Conservation (phyloP, 2,329 filamentous ascomycete species). For the Phialophora chinensis region DNA sequence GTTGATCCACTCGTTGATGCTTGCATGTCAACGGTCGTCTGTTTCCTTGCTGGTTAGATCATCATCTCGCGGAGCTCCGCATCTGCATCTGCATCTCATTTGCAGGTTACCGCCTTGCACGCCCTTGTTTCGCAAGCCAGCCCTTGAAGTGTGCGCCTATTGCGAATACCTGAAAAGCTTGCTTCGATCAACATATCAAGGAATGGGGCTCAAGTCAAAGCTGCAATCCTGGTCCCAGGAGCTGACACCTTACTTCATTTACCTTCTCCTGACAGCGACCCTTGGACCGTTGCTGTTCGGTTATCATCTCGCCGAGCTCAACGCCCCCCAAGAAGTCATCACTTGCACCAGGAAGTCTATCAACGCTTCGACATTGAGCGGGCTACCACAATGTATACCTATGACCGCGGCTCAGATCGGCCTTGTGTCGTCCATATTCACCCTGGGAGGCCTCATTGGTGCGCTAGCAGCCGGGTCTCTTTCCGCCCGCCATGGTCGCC, state of each 20-base stretch:
- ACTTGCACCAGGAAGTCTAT: conserved; percentile 74
- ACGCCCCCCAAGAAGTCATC: conserved; percentile 91
- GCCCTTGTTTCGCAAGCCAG: neutral
- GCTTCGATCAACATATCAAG: neutral
- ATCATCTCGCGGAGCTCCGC: neutral
- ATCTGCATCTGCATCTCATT: neutral
- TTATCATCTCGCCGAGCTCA: conserved; percentile 91
- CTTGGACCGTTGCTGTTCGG: conserved; percentile 92
- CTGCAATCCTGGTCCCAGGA: conserved; percentile 32
- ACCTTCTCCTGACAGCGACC: conserved; percentile 76
- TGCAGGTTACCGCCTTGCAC: neutral
- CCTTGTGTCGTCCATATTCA: conserved; percentile 90
- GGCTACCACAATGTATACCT: conserved; percentile 81
- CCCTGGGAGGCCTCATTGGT: conserved; percentile 82
- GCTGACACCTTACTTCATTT: conserved; percentile 69
- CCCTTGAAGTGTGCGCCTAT: neutral
- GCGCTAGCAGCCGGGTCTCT: conserved; percentile 80
- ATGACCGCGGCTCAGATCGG: conserved; percentile 86
- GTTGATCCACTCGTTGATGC: neutral
- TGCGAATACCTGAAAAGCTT: neutral
- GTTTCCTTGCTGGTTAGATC: neutral
- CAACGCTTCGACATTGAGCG: conserved; percentile 63
- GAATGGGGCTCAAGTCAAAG: conserved; percentile 31
- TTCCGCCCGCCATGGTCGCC: conserved; percentile 75
- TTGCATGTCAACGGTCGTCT: neutral